phyloP scores from a whole-genome alignment of 345 rosid genomes.

The Hibiscus mutabilis region DNA sequence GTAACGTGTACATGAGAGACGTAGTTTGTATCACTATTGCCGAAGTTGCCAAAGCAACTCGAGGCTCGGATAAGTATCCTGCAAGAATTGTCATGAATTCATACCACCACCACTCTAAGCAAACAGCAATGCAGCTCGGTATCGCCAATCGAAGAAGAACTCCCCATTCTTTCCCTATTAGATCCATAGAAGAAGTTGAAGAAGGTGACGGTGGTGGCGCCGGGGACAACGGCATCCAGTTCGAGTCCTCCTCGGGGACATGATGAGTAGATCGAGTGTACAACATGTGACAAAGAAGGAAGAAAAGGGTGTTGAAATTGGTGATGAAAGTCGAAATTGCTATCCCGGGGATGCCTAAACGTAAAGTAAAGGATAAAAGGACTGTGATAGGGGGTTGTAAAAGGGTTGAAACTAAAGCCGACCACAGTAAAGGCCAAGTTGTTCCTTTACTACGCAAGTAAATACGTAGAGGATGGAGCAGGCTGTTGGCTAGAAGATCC shows the following conservation, averaged over 20 bases:
- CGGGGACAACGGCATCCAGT: neutral
- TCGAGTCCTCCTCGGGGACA: neutral
- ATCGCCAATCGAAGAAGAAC: constrained; percentile 50
- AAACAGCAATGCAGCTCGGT: constrained; percentile 79
- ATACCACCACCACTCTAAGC: constrained; percentile 99
- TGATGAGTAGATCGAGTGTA: constrained; percentile 3
- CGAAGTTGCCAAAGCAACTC: constrained; percentile 53
- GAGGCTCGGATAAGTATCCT: constrained; percentile 57
- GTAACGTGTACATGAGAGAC: constrained; percentile 75
- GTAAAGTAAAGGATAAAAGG: constrained; percentile 44
- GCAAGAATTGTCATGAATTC: constrained; percentile 88
- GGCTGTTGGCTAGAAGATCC: constrained; percentile 66
- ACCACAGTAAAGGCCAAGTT: constrained; percentile 88
- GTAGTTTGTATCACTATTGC: constrained; percentile 87
- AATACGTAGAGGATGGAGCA: constrained; percentile 77
- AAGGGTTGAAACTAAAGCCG: constrained; percentile 46
- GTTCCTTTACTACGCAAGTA: constrained; percentile 80
- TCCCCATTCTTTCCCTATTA: constrained; percentile 42
- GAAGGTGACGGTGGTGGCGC: neutral
- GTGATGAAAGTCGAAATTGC: constrained; percentile 60
- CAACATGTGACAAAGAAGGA: constrained; percentile 50
- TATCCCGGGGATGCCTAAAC: constrained; percentile 64
- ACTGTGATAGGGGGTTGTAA: constrained; percentile 55
- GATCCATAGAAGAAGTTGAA: neutral
- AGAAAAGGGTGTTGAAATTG: constrained; percentile 52